Conservation (phyloP, 306 rosid genomes). For the Malus fusca region DNA sequence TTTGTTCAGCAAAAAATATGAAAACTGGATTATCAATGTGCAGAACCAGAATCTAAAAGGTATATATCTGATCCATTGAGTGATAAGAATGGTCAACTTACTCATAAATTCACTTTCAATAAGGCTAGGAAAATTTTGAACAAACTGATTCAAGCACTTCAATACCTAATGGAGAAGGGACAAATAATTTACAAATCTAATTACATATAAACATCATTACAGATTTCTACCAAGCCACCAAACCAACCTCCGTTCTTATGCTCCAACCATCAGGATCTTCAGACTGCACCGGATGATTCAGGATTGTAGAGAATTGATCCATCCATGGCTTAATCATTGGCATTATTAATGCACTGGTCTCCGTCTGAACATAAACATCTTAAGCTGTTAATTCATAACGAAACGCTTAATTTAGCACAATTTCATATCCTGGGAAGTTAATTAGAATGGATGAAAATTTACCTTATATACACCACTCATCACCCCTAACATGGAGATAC, state of each 20-base stretch:
- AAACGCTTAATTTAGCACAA: slow-evolving; percentile 19
- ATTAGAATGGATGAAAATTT: slow-evolving; percentile 25
- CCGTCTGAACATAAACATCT: slow-evolving; percentile 54
- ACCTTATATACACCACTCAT: slow-evolving; percentile 87
- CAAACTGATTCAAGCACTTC: slow-evolving; percentile 92
- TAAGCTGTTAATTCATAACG: slow-evolving; percentile 30
- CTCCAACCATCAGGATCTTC: slow-evolving; percentile 95
- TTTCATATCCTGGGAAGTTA: slow-evolving; percentile 6
- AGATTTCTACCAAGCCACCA: slow-evolving; percentile 8
- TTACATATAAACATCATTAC: not conserved
- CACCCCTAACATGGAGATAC: slow-evolving; percentile 73
- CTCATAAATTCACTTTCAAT: slow-evolving; percentile 64
- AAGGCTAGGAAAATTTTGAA: slow-evolving; percentile 68
- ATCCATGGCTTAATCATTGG: slow-evolving; percentile 85
- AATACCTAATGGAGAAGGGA: slow-evolving; percentile 49
- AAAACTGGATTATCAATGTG: slow-evolving; percentile 8
- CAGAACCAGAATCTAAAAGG: slow-evolving; percentile 4
- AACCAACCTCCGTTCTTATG: slow-evolving; percentile 75
- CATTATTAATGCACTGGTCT: slow-evolving; percentile 48
- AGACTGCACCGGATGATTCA: slow-evolving; percentile 61
- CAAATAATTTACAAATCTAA: slow-evolving; percentile 1
- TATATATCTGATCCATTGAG: slow-evolving; percentile 9
- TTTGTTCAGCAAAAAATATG: slow-evolving; percentile 5
- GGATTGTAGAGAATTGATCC: slow-evolving; percentile 64
- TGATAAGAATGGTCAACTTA: slow-evolving; percentile 21